A percentile compares a stretch with the other conserved stretches of the same genome.
These are phyloP conservation scores for Aspergillus pseudoviridinutans DNA, from an alignment of 2,329 filamentous ascomycete species.

Conservation along the genomic window DNA sequence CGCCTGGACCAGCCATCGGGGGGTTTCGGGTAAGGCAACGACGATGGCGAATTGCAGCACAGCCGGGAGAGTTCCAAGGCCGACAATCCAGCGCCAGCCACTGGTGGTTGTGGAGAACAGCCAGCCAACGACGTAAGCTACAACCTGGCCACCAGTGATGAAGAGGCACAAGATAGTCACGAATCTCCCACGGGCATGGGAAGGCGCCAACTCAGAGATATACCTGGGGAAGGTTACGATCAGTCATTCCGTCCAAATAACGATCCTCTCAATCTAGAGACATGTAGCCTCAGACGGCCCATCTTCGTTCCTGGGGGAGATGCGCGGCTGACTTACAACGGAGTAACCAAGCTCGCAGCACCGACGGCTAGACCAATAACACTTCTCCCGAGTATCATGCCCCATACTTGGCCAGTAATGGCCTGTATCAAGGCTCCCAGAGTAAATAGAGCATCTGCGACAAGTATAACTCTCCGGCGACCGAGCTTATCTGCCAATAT, in stretches of 20 bases:
- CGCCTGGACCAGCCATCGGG: conserved; percentile 76
- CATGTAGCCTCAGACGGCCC: neutral
- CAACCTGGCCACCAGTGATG: conserved; percentile 81
- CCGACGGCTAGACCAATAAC: conserved; percentile 47
- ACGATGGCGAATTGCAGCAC: conserved; percentile 66
- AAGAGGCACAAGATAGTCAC: conserved; percentile 80
- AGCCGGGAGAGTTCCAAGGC: conserved; percentile 75
- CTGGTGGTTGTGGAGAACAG: conserved; percentile 56
- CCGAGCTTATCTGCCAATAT: conserved; percentile 49
- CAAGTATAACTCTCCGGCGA: conserved; percentile 45
- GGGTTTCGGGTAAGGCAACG: conserved; percentile 77
- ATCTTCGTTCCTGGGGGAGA: neutral
- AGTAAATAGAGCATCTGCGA: conserved; percentile 44
- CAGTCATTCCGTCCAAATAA: neutral
- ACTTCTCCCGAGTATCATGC: conserved; percentile 45
- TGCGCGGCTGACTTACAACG: conserved; percentile 49
- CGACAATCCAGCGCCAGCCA: conserved; percentile 91
- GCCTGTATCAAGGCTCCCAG: conserved; percentile 44
- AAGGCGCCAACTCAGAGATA: conserved; percentile 80
- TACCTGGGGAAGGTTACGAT: conserved; percentile 47
- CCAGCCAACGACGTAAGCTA: conserved; percentile 85
- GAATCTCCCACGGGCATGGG: conserved; percentile 69
- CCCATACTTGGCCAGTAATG: conserved; percentile 36
- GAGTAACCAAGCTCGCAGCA: conserved; percentile 68
- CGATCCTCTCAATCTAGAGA: neutral